A percentile compares a stretch with the other conserved stretches of the same genome.
phyloP scores from a whole-genome alignment of 2,329 filamentous ascomycete species.

The Fusarium sp. region DNA sequence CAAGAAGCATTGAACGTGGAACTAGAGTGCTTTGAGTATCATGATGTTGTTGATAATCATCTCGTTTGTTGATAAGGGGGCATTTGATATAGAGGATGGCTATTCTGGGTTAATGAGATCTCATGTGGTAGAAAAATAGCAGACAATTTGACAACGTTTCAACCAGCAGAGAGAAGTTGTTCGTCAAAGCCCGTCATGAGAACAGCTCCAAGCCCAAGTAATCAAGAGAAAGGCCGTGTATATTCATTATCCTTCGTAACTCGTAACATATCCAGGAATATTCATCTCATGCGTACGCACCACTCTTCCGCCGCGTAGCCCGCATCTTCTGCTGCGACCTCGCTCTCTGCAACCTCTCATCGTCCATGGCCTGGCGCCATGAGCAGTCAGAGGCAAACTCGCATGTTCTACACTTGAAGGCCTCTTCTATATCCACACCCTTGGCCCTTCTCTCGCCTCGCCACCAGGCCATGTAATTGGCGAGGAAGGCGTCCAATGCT shows the following conservation, averaged over 20 bases:
- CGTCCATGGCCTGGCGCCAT: conserved; percentile 80
- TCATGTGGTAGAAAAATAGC: not conserved
- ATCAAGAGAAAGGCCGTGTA: not conserved
- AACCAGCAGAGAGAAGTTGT: not conserved
- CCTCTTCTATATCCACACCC: conserved; percentile 86
- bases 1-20: conserved; percentile 28
- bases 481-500: conserved; percentile 74
- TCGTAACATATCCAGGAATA: conserved; percentile 24
- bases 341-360: conserved; percentile 57
- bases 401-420: conserved; percentile 88
- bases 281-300: conserved; percentile 15
- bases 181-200: not conserved
- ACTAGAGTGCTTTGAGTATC: not conserved
- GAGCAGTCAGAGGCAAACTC: conserved; percentile 84
- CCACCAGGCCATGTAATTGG: conserved; percentile 87
- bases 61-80: not conserved
- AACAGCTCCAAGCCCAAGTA: not conserved
- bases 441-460: conserved; percentile 76
- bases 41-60: not conserved
- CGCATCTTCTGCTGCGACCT: conserved; percentile 39
- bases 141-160: not conserved
- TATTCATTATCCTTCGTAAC: conserved; percentile 31
- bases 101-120: not conserved
- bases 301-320: conserved; percentile 27
- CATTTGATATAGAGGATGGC: not conserved